A percentile compares a stretch with the other conserved stretches of the same genome.
These are phyloP conservation scores for Pseudopyricularia javanii DNA, from an alignment of 2,329 filamentous ascomycete genomes.

Conservation along the genomic window DNA sequence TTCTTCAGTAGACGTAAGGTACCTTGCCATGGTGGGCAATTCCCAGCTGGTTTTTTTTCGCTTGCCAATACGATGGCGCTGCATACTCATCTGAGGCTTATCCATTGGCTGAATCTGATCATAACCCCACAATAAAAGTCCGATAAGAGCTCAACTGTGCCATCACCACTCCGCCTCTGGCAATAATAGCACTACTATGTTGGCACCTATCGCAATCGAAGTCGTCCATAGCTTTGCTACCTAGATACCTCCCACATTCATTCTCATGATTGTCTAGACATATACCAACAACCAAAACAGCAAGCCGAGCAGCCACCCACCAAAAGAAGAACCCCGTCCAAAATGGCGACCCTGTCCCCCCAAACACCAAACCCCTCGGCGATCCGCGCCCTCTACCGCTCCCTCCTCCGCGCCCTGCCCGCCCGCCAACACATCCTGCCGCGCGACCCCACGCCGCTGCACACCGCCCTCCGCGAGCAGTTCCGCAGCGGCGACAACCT, in stretches of 20 bases:
- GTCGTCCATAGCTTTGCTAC: background rate
- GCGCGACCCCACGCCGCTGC: constrained; percentile 50
- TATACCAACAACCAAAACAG: background rate
- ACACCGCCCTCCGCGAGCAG: constrained; percentile 53
- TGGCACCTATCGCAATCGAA: background rate
- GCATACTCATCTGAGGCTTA: too few species aligned
- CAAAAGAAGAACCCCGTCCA: background rate
- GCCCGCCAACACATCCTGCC: constrained; percentile 45
- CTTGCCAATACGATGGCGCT: too few species aligned
- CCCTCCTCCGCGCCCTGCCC: constrained; percentile 80
- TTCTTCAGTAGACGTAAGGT: too few species aligned
- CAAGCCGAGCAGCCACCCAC: background rate
- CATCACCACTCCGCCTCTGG: background rate
- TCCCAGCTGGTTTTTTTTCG: too few species aligned
- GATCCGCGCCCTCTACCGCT: constrained; percentile 72
- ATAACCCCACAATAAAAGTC: background rate
- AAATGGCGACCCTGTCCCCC: constrained; percentile 10
- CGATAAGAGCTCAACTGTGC: background rate
- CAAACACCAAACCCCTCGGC: constrained; percentile 24
- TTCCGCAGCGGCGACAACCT: constrained; percentile 28
- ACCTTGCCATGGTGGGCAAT: too few species aligned
- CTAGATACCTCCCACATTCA: background rate
- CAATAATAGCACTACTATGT: too few species aligned
- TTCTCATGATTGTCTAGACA: background rate
- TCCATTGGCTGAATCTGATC: background rate